Base-by-base conservation (phyloP, 2,329 filamentous ascomycete genomes). In the Hymenoscyphus fructigenus region DNA sequence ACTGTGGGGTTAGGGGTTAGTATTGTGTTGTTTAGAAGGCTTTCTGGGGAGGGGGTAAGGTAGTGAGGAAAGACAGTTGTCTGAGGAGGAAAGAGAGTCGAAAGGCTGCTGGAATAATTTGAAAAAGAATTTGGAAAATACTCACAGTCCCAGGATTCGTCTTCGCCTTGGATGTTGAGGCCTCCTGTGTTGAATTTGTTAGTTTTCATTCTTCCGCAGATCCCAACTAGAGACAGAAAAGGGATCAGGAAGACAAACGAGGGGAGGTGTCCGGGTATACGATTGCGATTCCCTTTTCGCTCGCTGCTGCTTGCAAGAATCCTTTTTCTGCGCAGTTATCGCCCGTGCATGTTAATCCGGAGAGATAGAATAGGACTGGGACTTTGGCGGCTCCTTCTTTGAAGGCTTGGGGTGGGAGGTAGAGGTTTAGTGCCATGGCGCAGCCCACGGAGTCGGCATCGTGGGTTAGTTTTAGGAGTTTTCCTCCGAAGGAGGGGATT, bases 231-330 rank as follows among this genome's bases (percentile, higher is more conserved):
- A 29, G 7, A 20, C 59, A 44, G 57, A 61, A 34, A 36, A 6
- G 29, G 60, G 53, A 59, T 23, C 29, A 14, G 55, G 60, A 28
- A 34, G 15, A 79, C 83, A 61, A 82, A 89, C 94, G 88, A 64
- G 95, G 95, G 64, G 91, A 96, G 26, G 95, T 99, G 81, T 99
- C 95, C 1, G 95, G 95, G 80, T 93, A 98, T 62, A 97, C 85
- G 64, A 99, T 81, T n/a, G 95, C 95, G 76, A 99, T 91, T 74
- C 91, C 91, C 76, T 88, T 89, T 73, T 88, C 83, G 64, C 88
- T 85, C 58, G 95, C 95, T 68, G 87, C 86, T 72, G 90, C 87
- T 76, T 97, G 93, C 79, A 99, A 91, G 84, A 97, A 98, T 61
- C 93, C 95, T 76, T 91, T 90, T 74, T 93, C 87, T 36, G 89